These are phyloP conservation scores for Annulohypoxylon moriforme DNA, from an alignment of 495 filamentous ascomycete genomes.

Conservation along the genomic window DNA sequence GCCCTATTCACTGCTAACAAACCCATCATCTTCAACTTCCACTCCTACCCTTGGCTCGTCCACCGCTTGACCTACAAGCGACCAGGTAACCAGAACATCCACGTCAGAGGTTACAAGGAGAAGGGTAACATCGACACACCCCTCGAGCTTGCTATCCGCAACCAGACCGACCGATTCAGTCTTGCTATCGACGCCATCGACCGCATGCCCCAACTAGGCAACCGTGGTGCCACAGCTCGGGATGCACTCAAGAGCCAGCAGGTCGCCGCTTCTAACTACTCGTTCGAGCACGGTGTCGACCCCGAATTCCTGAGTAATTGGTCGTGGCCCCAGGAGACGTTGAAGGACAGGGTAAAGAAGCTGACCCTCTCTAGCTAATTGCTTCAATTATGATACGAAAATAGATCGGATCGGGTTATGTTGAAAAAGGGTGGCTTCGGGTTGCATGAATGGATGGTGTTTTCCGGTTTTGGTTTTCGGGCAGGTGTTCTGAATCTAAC, in stretches of 20 bases:
- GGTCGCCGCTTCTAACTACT: constrained; percentile 66
- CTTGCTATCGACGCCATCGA: constrained; percentile 80
- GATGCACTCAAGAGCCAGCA: constrained; percentile 70
- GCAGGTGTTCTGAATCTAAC: constrained; percentile 10
- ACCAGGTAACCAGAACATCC: constrained; percentile 68
- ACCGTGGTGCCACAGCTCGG: constrained; percentile 66
- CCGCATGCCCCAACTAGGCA: constrained; percentile 65
- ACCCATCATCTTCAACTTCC: constrained; percentile 82
- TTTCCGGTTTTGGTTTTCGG: constrained; percentile 14
- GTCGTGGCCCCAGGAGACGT: constrained; percentile 66
- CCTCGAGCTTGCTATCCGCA: constrained; percentile 76
- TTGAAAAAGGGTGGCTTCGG: constrained; percentile 13
- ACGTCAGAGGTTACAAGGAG: constrained; percentile 77
- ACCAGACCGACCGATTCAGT: constrained; percentile 76
- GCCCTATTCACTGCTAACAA: constrained; percentile 73
- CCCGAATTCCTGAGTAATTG: constrained; percentile 72
- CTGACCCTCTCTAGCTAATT: constrained; percentile 7
- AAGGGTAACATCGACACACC: constrained; percentile 84
- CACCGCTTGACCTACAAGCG: constrained; percentile 78
- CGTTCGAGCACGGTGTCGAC: constrained; percentile 74
- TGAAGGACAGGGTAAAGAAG: constrained; percentile 44
- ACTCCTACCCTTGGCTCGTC: constrained; percentile 80
- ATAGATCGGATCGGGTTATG: not conserved
- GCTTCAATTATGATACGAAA: not conserved
- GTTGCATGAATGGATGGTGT: constrained; percentile 31